Percentiles rank a stretch among this genome's conserved stretches.
Conservation (phyloP, 441 rosid genomes). For the Adansonia gregorii region DNA sequence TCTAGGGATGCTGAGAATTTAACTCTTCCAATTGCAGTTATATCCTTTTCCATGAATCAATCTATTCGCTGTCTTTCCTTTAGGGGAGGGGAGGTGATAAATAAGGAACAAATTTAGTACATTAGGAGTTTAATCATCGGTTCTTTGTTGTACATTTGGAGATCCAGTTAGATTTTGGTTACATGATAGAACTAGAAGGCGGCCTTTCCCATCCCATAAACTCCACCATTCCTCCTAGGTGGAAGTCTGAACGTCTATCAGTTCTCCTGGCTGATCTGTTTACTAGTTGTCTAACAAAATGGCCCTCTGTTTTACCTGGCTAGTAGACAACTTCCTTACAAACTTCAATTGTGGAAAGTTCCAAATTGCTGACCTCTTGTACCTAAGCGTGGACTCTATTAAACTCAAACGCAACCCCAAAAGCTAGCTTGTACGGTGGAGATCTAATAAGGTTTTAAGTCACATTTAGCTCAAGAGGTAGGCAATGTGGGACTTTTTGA, state of each 20-base stretch:
- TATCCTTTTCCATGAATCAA: not conserved
- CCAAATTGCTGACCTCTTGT: too few relatives aligned
- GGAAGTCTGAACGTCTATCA: not conserved
- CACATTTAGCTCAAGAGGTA: too few relatives aligned
- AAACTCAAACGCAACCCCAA: too few relatives aligned
- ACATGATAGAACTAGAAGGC: not conserved
- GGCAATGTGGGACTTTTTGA: too few relatives aligned
- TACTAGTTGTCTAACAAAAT: not conserved
- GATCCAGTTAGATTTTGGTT: not conserved
- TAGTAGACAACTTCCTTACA: not conserved
- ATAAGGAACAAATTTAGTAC: not conserved
- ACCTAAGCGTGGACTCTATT: too few relatives aligned
- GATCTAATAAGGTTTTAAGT: too few relatives aligned
- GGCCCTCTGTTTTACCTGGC: not conserved
- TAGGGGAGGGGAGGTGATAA: not conserved
- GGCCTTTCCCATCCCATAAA: not conserved
- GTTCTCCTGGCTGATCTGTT: not conserved
- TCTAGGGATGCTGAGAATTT: not conserved
- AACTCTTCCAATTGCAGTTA: not conserved
- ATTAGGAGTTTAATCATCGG: not conserved
- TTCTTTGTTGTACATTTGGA: not conserved
- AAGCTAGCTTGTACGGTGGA: too few relatives aligned
- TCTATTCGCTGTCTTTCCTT: not conserved
- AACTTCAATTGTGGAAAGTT: not conserved
- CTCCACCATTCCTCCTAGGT: not conserved